Percentiles rank a stretch among this genome's conserved stretches.
Evolutionary conservation across 768 basidiomycete genomes (phyloP).

Genomic region (Tylopilus sp.): DNA sequence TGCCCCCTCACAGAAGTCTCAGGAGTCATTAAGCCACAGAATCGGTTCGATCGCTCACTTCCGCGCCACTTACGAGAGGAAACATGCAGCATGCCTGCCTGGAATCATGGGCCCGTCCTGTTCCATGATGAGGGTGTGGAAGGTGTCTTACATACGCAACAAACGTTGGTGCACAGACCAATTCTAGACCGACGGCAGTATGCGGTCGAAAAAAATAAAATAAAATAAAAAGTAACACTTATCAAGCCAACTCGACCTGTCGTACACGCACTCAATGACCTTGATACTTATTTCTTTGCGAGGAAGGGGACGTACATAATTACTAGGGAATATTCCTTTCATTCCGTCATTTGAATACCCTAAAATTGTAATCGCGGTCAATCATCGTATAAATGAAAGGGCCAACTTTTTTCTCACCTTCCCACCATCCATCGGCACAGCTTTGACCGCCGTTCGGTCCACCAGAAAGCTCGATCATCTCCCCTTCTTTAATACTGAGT

Average conservation of each 20-base stretch:
- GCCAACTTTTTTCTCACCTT: conserved; percentile 51
- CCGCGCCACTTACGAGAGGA: conserved; percentile 31
- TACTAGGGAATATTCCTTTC: conserved; percentile 85
- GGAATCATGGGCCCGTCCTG: conserved; percentile 11
- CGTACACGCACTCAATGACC: conserved; percentile 20
- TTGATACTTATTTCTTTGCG: conserved; percentile 8
- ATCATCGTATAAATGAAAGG: conserved; percentile 18
- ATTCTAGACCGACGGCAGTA: conserved; percentile 7
- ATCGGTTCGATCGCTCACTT: conserved; percentile 23
- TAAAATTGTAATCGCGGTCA: conserved; percentile 33
- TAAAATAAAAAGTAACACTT: not conserved
- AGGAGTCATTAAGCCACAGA: conserved; percentile 18
- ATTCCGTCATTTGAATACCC: conserved; percentile 56
- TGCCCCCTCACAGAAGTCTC: conserved; percentile 7
- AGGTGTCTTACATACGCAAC: conserved; percentile 22
- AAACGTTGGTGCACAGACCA: conserved; percentile 17
- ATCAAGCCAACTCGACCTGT: conserved; percentile 51
- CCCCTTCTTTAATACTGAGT: conserved; percentile 56
- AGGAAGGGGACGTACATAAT: conserved; percentile 61
- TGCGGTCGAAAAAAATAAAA: not conserved
- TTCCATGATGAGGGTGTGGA: conserved; percentile 18
- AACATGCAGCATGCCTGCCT: conserved; percentile 21
- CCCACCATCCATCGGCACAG: conserved; percentile 84
- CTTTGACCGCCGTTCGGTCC: conserved; percentile 59
- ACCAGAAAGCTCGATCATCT: conserved; percentile 59